These are phyloP conservation scores for Xylogone sp. DNA, from an alignment of 2,329 filamentous ascomycete species.

Conservation along the genomic window DNA sequence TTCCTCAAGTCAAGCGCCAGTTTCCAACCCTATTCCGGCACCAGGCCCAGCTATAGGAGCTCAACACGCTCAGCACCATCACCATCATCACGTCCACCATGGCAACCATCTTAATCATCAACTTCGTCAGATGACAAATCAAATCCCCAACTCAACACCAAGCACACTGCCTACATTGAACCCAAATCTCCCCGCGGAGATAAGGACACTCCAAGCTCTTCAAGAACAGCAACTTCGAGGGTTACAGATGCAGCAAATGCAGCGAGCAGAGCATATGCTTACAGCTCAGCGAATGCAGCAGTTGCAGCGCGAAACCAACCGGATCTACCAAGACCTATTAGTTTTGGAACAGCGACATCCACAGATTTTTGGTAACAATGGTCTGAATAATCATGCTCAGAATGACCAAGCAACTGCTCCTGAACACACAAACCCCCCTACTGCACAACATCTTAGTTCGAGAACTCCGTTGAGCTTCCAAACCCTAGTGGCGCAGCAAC, in stretches of 20 bases:
- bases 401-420: neutral
- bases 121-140: neutral
- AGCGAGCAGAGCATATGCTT: conserved; percentile 1
- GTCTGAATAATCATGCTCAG: neutral
- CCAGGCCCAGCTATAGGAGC: conserved; percentile 1
- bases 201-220: neutral
- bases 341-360: neutral
- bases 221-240: neutral
- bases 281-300: conserved; percentile 41
- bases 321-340: conserved; percentile 33
- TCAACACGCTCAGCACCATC: conserved; percentile 18
- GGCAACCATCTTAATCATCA: neutral
- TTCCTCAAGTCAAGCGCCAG: conserved; percentile 2
- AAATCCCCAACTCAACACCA: neutral
- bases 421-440: neutral
- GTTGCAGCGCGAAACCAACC: conserved; percentile 42
- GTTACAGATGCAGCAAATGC: neutral
- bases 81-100: conserved; percentile 1
- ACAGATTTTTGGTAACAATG: neutral
- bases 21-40: conserved; percentile 1
- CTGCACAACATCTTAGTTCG: neutral
- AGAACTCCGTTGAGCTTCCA: conserved; percentile 14
- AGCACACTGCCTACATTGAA: neutral
- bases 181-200: neutral
- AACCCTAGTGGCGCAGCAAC: conserved; percentile 22